A percentile compares a stretch with the other conserved stretches of the same genome.
Evolutionary conservation across 768 basidiomycete species (phyloP).

Genomic region (Tricholomella constricta): DNA sequence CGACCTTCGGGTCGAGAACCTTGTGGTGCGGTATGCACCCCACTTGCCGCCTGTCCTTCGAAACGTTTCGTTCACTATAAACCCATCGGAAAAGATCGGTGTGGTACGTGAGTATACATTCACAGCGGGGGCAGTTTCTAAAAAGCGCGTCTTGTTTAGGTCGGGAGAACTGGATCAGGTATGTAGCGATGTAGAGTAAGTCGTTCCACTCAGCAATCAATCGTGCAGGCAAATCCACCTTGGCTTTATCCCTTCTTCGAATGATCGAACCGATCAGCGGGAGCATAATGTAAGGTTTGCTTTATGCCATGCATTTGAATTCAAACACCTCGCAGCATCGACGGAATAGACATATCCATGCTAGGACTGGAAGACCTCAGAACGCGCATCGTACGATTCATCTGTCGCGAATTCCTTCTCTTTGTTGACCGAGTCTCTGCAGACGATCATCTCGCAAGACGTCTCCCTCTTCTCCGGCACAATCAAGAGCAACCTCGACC

Average conservation of each 20-base stretch:
- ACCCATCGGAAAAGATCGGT: constrained; percentile 67
- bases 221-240: constrained; percentile 52
- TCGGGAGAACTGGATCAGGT: constrained; percentile 73
- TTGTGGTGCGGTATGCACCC: constrained; percentile 64
- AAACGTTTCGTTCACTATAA: constrained; percentile 57
- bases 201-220: background rate
- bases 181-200: constrained; percentile 5
- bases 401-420: background rate
- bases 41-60: constrained; percentile 62
- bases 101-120: constrained; percentile 44
- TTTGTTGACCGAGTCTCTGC: background rate
- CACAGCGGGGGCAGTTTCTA: background rate
- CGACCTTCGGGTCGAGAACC: constrained; percentile 55
- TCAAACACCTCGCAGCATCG: constrained; percentile 43
- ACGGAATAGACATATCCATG: constrained; percentile 67
- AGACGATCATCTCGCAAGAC: constrained; percentile 79
- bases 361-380: constrained; percentile 72
- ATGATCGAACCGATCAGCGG: constrained; percentile 64
- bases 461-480: constrained; percentile 76
- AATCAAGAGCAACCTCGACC: constrained; percentile 72
- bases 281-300: constrained; percentile 50
- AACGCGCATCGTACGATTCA: constrained; percentile 52
- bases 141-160: constrained; percentile 33
- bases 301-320: background rate
- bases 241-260: constrained; percentile 59